These are phyloP conservation scores for Aspergillus arachidicola DNA, from an alignment of 2,329 filamentous ascomycete genomes.

Conservation along the genomic window DNA sequence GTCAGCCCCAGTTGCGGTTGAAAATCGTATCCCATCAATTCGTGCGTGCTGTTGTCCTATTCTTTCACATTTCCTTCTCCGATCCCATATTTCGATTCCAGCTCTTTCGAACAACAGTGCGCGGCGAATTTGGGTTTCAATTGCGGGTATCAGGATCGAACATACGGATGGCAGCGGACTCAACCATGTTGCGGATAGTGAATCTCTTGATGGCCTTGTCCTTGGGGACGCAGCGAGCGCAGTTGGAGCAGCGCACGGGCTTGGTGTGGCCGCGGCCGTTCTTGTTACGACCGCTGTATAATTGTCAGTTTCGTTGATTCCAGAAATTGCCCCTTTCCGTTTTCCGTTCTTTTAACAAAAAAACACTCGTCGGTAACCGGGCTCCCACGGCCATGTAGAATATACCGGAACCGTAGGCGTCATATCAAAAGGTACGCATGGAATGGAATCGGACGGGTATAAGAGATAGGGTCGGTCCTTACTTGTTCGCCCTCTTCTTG, in stretches of 20 bases:
- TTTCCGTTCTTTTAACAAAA: background rate
- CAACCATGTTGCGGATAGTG: slow-evolving; percentile 99
- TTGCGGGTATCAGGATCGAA: slow-evolving; percentile 38
- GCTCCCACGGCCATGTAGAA: slow-evolving; percentile 2
- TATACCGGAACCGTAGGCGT: slow-evolving; percentile 4
- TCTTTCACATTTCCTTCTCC: background rate
- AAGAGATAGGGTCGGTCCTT: slow-evolving; percentile 42
- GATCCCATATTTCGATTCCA: slow-evolving; percentile 11
- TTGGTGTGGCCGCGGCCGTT: slow-evolving; percentile 99
- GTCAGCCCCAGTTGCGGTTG: slow-evolving; percentile 17
- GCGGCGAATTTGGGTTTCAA: slow-evolving; percentile 15
- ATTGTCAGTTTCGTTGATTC: slow-evolving; percentile 18
- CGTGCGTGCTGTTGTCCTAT: background rate
- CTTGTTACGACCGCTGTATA: slow-evolving; percentile 92
- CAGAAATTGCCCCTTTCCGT: slow-evolving; percentile 34
- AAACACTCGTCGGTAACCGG: slow-evolving; percentile 2
- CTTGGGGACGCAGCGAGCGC: slow-evolving; percentile 91
- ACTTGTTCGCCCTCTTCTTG: slow-evolving; percentile 77
- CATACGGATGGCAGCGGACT: slow-evolving; percentile 99
- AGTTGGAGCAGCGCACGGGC: slow-evolving; percentile 94
- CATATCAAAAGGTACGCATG: slow-evolving; percentile 20
- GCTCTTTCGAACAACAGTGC: slow-evolving; percentile 19
- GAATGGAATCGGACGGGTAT: slow-evolving; percentile 31
- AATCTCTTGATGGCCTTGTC: slow-evolving; percentile 99
- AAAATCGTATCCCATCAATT: background rate